These are phyloP conservation scores for Penicillium crustosum DNA, from an alignment of 2,329 filamentous ascomycete genomes.

Conservation along the genomic window DNA sequence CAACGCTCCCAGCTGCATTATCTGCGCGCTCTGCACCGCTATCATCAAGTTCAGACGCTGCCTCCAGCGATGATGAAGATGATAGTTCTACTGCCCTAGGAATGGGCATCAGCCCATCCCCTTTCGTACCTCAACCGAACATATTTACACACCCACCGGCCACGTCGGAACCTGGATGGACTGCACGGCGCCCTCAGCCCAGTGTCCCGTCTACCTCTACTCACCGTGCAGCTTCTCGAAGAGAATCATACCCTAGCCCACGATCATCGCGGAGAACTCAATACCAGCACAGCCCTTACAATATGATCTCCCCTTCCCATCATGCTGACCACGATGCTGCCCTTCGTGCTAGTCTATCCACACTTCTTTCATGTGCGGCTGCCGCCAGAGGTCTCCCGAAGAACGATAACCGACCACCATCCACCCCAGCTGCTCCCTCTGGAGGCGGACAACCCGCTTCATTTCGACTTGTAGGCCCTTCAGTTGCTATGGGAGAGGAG, in stretches of 20 bases:
- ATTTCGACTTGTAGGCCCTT: conserved; percentile 61
- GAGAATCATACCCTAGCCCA: conserved; percentile 40
- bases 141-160: conserved; percentile 82
- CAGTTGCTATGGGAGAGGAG: conserved; percentile 54
- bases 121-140: conserved; percentile 85
- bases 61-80: conserved; percentile 59
- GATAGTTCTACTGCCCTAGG: conserved; percentile 84
- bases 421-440: conserved; percentile 24
- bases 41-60: conserved; percentile 31
- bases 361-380: conserved; percentile 88
- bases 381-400: conserved; percentile 82
- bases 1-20: conserved; percentile 23
- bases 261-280: conserved; percentile 36
- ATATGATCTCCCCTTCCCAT: conserved; percentile 70
- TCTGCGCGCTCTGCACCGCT: conserved; percentile 25
- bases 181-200: conserved; percentile 51
- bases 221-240: conserved; percentile 34
- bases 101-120: conserved; percentile 52
- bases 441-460: conserved; percentile 48
- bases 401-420: conserved; percentile 35
- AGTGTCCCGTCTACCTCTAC: conserved; percentile 43
- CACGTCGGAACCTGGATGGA: conserved; percentile 45
- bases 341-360: conserved; percentile 88
- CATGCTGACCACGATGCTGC: conserved; percentile 92
- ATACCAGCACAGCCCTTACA: conserved; percentile 58